phyloP scores from a whole-genome alignment of 192 early-diverging fungal species.

The Coemansia sp. region DNA sequence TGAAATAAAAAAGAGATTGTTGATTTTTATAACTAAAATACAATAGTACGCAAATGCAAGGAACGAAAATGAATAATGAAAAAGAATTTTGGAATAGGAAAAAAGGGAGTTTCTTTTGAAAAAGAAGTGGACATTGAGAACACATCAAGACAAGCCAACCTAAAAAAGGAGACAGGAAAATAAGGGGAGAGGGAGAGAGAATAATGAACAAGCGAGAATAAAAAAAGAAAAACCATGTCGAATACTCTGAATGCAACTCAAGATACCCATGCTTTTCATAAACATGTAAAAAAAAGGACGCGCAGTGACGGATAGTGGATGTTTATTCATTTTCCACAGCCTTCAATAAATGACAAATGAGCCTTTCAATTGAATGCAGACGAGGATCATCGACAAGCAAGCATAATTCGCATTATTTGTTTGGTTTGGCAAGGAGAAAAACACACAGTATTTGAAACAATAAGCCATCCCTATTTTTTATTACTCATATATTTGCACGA shows the following conservation, averaged over 20 bases:
- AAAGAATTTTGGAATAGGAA: no score
- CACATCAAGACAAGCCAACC: background rate
- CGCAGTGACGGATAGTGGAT: background rate
- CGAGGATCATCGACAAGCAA: constrained; percentile 6
- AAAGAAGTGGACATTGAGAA: no score
- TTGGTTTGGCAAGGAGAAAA: no score
- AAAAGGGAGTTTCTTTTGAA: no score
- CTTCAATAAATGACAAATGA: constrained; percentile 2
- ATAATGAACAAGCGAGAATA: background rate
- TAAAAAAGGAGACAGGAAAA: background rate
- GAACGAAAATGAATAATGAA: no score
- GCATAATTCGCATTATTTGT: background rate
- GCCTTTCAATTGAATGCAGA: background rate
- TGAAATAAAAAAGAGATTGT: background rate
- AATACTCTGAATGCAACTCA: background rate
- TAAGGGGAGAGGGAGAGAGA: background rate
- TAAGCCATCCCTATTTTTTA: no score
- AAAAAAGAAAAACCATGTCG: background rate
- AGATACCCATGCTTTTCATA: background rate
- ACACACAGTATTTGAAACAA: no score
- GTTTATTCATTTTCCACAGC: background rate
- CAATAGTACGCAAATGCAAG: no score
- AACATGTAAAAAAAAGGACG: background rate
- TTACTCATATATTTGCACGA: no score
- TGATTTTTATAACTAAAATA: no score